A percentile compares a stretch with the other conserved stretches of the same genome.
These are phyloP conservation scores for Globisporangium orthogonon DNA, from an alignment of 352 stramenopile genomes.

Conservation along the genomic window DNA sequence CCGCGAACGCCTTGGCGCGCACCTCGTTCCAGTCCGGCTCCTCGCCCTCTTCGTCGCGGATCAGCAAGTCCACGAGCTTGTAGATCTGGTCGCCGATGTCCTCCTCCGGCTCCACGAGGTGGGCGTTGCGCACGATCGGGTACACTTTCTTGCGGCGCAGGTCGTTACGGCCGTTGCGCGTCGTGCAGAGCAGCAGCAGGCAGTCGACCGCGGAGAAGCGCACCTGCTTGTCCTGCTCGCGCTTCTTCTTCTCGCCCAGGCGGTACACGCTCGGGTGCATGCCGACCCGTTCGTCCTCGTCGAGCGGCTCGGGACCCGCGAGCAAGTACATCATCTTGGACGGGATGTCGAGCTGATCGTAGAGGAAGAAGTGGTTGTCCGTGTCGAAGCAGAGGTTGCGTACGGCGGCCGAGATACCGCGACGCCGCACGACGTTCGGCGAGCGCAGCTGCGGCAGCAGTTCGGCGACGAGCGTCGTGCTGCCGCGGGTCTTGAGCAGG, in stretches of 20 bases:
- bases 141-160: slow-evolving; percentile 85
- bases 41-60: slow-evolving; percentile 82
- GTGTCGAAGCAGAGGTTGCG: slow-evolving; percentile 87
- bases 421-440: slow-evolving; percentile 74
- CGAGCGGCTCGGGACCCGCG: slow-evolving; percentile 62
- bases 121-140: slow-evolving; percentile 76
- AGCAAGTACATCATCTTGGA: slow-evolving; percentile 76
- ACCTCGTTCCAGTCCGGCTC: slow-evolving; percentile 81
- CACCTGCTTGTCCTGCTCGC: slow-evolving; percentile 68
- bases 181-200: slow-evolving; percentile 73
- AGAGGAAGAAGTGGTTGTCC: slow-evolving; percentile 86
- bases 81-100: slow-evolving; percentile 85
- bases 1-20: slow-evolving; percentile 53
- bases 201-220: slow-evolving; percentile 67
- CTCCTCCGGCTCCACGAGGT: slow-evolving; percentile 74
- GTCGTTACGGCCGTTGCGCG: slow-evolving; percentile 67
- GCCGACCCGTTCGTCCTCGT: slow-evolving; percentile 73
- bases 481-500: slow-evolving; percentile 63
- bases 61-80: slow-evolving; percentile 86
- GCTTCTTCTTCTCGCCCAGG: slow-evolving; percentile 78
- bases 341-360: slow-evolving; percentile 78
- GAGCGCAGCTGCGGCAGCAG: slow-evolving; percentile 76
- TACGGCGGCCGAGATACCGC: slow-evolving; percentile 52
- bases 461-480: slow-evolving; percentile 52
- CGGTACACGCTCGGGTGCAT: slow-evolving; percentile 77